A percentile compares a stretch with the other conserved stretches of the same genome.
phyloP scores from a whole-genome alignment of 2,329 filamentous ascomycete species.

The Westerdykella sp. region DNA sequence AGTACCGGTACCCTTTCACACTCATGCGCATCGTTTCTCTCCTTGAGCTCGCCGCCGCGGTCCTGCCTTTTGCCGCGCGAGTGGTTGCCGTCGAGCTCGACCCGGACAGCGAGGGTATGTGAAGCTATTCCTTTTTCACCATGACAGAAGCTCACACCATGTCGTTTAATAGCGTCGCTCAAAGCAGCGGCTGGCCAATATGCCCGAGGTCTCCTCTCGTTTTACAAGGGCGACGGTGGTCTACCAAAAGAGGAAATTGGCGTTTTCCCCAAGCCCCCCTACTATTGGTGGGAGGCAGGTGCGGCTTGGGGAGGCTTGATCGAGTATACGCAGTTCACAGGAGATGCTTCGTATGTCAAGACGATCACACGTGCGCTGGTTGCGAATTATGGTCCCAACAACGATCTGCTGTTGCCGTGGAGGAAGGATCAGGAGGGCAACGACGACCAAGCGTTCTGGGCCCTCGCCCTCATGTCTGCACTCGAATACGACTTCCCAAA shows the following conservation, averaged over 20 bases:
- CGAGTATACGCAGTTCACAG: slow-evolving; percentile 45
- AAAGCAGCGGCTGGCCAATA: slow-evolving; percentile 23
- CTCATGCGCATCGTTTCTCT: no score
- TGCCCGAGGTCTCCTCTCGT: slow-evolving; percentile 30
- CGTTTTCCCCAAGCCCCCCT: slow-evolving; percentile 39
- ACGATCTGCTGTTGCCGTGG: slow-evolving; percentile 43
- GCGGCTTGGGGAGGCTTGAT: slow-evolving; percentile 35
- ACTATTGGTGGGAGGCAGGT: slow-evolving; percentile 44
- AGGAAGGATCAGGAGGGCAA: slow-evolving; percentile 49
- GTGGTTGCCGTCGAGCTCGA: slow-evolving; percentile 33
- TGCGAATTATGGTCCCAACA: slow-evolving; percentile 37
- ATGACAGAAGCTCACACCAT: slow-evolving; percentile 1
- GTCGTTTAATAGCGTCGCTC: slow-evolving; percentile 22
- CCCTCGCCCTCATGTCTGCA: slow-evolving; percentile 59
- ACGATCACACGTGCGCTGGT: slow-evolving; percentile 40
- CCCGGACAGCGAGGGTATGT: slow-evolving; percentile 23
- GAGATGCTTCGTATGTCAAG: slow-evolving; percentile 41
- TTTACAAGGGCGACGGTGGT: slow-evolving; percentile 27
- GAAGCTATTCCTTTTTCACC: background rate
- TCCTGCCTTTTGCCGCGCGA: no score
- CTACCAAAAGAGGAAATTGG: slow-evolving; percentile 28
- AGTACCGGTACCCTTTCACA: no score
- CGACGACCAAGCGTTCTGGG: slow-evolving; percentile 72
- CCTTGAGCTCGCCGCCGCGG: no score
- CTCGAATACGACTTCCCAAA: slow-evolving; percentile 63